phyloP scores from a whole-genome alignment of 352 stramenopile species.

The Discostella stelligera region DNA sequence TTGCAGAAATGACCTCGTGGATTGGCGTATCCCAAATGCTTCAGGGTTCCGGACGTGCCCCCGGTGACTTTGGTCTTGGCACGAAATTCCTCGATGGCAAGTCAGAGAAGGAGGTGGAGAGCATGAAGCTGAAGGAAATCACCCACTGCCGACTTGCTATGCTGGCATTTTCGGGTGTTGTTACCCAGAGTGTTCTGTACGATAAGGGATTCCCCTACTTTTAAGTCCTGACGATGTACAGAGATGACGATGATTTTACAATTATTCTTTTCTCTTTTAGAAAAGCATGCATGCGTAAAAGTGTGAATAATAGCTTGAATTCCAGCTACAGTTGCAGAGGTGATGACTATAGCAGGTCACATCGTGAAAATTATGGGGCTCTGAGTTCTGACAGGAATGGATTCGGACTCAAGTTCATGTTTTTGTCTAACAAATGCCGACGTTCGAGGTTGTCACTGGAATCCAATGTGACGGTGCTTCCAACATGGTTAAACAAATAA shows the following conservation, averaged over 20 bases:
- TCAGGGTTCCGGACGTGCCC: slow-evolving; percentile 70
- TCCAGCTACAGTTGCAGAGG: neutral
- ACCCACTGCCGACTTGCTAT: slow-evolving; percentile 86
- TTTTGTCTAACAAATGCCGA: neutral
- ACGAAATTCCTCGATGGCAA: slow-evolving; percentile 71
- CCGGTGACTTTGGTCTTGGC: slow-evolving; percentile 82
- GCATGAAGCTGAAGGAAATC: slow-evolving; percentile 84
- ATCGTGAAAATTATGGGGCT: neutral
- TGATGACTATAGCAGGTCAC: neutral
- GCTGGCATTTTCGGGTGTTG: slow-evolving; percentile 85
- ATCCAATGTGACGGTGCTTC: neutral
- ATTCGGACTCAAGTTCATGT: neutral
- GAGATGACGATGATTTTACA: neutral
- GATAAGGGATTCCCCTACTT: slow-evolving; percentile 80
- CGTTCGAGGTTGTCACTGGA: neutral
- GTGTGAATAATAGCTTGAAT: neutral
- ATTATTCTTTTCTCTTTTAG: too few species aligned
- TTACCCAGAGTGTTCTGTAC: slow-evolving; percentile 85
- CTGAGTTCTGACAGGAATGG: neutral
- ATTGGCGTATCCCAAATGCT: slow-evolving; percentile 78
- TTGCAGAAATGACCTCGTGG: slow-evolving; percentile 64
- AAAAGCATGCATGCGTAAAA: too few species aligned
- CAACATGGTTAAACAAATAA: slow-evolving; percentile 14
- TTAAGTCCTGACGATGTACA: slow-evolving; percentile 38
- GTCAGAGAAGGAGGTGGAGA: slow-evolving; percentile 58